phyloP scores from a whole-genome alignment of 2,329 filamentous ascomycete species.

The Annulohypoxylon truncatum region DNA sequence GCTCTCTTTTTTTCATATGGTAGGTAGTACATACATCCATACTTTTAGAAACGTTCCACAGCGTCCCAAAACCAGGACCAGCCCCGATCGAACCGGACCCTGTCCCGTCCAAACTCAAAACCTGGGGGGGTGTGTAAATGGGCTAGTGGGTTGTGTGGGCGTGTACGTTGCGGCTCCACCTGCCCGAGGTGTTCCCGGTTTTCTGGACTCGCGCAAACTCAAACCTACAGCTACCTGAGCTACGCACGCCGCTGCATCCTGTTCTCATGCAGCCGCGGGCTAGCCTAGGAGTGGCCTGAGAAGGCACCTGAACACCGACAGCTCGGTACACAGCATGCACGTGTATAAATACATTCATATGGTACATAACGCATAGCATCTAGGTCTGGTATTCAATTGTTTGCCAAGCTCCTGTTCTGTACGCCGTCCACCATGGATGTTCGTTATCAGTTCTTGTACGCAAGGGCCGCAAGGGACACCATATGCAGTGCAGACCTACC shows the following conservation, averaged over 20 bases:
- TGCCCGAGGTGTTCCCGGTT: conserved; percentile 25
- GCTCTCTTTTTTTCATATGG: neutral
- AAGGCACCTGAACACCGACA: conserved; percentile 9
- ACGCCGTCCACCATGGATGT: neutral
- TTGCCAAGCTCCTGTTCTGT: conserved; percentile 6
- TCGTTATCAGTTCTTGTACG: neutral
- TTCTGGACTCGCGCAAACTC: conserved; percentile 28
- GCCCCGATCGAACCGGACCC: conserved; percentile 34
- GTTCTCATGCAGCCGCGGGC: neutral
- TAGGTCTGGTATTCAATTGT: neutral
- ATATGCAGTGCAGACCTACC: neutral
- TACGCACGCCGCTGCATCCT: neutral
- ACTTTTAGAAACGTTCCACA: conserved; percentile 27
- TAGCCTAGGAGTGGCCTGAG: neutral
- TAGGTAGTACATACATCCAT: too few species aligned
- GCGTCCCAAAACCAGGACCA: conserved; percentile 14
- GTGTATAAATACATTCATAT: neutral
- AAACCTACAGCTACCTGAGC: too few species aligned
- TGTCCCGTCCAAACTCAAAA: conserved; percentile 35
- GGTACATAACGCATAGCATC: too few species aligned
- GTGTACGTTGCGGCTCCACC: conserved; percentile 17
- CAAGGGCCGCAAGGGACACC: conserved; percentile 11
- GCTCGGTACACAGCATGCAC: conserved; percentile 10
- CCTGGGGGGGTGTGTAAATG: conserved; percentile 18
- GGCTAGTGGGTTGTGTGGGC: neutral